Percentiles rank a stretch among this genome's conserved stretches.
Evolutionary conservation across 495 filamentous ascomycete genomes (phyloP).

Genomic region (Cetradonia linearis): DNA sequence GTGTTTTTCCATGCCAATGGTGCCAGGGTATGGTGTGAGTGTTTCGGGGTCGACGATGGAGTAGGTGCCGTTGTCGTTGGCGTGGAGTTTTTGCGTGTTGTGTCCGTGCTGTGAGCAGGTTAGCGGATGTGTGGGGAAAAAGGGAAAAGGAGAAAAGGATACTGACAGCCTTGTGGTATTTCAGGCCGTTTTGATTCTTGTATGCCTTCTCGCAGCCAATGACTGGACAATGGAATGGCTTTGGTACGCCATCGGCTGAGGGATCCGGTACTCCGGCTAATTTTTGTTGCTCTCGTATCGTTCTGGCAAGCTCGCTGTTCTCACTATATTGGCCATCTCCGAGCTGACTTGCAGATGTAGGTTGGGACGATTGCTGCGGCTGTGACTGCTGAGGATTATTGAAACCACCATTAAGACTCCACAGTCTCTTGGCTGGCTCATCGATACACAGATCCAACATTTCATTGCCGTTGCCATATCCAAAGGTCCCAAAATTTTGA

Average conservation of each 20-base stretch:
- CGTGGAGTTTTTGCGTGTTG: conserved; percentile 87
- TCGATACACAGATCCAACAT: conserved; percentile 78
- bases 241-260: conserved; percentile 60
- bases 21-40: conserved; percentile 85
- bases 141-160: conserved; percentile 4
- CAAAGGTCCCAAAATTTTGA: conserved; percentile 34
- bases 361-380: conserved; percentile 53
- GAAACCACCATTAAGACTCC: conserved; percentile 70
- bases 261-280: conserved; percentile 52
- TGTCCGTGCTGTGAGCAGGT: conserved; percentile 65
- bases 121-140: background rate
- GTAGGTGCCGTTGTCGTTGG: conserved; percentile 92
- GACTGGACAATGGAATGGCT: conserved; percentile 94
- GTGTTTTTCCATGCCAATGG: conserved; percentile 98
- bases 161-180: conserved; percentile 67
- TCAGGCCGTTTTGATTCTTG: conserved; percentile 98
- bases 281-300: conserved; percentile 65
- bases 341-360: conserved; percentile 40
- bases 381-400: conserved; percentile 45
- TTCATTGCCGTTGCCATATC: conserved; percentile 36
- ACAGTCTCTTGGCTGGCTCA: conserved; percentile 88
- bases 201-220: conserved; percentile 99
- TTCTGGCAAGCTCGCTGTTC: conserved; percentile 61
- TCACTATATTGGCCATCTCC: conserved; percentile 63
- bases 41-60: conserved; percentile 98